Conservation (phyloP, 2,329 filamentous ascomycete species). For the Monilinia vaccinii-corymbosi region DNA sequence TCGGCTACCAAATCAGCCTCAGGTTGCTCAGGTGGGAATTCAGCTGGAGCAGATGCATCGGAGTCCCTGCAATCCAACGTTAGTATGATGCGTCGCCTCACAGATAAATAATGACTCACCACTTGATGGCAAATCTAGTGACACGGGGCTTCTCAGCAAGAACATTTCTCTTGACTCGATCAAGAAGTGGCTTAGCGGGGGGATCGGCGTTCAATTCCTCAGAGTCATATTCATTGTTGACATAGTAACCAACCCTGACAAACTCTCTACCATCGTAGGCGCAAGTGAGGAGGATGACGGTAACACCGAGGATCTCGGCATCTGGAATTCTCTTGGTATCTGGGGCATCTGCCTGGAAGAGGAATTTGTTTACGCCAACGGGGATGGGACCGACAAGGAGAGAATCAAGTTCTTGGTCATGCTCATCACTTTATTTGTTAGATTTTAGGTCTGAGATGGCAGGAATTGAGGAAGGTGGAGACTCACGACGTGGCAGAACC, state of each 20-base stretch:
- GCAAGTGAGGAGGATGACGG: constrained; percentile 91
- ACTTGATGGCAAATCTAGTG: constrained; percentile 97
- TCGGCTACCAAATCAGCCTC: constrained; percentile 83
- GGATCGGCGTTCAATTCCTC: constrained; percentile 84
- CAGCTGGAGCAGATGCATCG: constrained; percentile 90
- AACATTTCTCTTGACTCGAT: constrained; percentile 85
- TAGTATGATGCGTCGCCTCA: constrained; percentile 13
- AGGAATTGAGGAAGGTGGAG: constrained; percentile 6
- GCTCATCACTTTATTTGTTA: constrained; percentile 45
- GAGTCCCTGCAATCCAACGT: constrained; percentile 61
- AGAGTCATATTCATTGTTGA: constrained; percentile 97
- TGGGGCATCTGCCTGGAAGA: constrained; percentile 92
- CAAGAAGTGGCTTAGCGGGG: constrained; percentile 83
- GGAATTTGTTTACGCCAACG: constrained; percentile 95
- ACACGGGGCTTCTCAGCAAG: constrained; percentile 96
- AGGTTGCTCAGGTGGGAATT: constrained; percentile 95
- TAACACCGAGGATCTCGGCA: constrained; percentile 92
- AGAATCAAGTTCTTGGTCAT: constrained; percentile 96
- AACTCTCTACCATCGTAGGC: constrained; percentile 96
- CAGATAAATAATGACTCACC: constrained; percentile 46
- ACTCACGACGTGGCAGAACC: constrained; percentile 93
- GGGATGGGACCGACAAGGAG: constrained; percentile 96
- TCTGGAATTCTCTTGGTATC: constrained; percentile 85
- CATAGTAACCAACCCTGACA: constrained; percentile 96
- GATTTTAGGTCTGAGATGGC: neutral